phyloP scores from a whole-genome alignment of 345 rosid species.

The Litchi chinensis region DNA sequence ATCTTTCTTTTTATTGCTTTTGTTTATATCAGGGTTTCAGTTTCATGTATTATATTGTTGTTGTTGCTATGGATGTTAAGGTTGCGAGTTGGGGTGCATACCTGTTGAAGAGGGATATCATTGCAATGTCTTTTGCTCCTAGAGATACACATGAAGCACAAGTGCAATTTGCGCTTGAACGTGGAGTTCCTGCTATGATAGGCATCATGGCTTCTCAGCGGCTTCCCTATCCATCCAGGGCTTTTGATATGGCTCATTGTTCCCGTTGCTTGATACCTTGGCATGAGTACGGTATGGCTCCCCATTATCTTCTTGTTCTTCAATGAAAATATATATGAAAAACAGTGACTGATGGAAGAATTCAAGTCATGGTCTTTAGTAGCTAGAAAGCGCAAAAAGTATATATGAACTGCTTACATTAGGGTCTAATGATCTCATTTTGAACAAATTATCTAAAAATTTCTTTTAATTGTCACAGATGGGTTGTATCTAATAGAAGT shows the following conservation, averaged over 20 bases:
- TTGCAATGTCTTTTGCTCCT: conserved; percentile 90
- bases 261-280: conserved; percentile 98
- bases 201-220: conserved; percentile 83
- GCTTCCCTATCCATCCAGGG: conserved; percentile 93
- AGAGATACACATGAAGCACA: conserved; percentile 99
- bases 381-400: not conserved
- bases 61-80: conserved; percentile 31
- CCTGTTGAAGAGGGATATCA: conserved; percentile 76
- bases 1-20: not conserved
- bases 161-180: conserved; percentile 92
- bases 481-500: conserved; percentile 87
- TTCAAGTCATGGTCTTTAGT: not conserved
- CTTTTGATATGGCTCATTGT: conserved; percentile 97
- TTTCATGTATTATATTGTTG: not conserved
- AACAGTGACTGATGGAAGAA: not conserved
- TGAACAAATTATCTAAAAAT: conserved; percentile 17
- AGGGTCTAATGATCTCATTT: not conserved
- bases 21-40: not conserved
- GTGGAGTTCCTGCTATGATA: conserved; percentile 97
- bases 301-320: no score
- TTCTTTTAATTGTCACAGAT: conserved; percentile 39
- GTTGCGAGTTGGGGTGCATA: conserved; percentile 99
- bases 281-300: conserved; percentile 54
- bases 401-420: not conserved
- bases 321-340: no score